Conservation (phyloP, 768 basidiomycete genomes). For the Lactifluus piperatus region DNA sequence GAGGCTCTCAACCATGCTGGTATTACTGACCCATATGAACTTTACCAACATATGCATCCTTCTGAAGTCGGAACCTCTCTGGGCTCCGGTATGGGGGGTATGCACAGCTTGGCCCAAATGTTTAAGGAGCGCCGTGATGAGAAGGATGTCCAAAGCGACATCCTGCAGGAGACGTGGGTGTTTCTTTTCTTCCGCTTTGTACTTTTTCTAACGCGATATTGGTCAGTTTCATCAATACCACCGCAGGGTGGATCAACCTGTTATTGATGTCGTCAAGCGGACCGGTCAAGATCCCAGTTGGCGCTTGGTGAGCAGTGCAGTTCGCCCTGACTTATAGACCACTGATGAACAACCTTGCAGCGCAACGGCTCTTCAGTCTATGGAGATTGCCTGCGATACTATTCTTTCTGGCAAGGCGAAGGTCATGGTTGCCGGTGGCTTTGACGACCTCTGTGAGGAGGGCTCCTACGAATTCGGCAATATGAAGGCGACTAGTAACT, state of each 20-base stretch:
- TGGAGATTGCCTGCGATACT: conserved; percentile 97
- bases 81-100: conserved; percentile 98
- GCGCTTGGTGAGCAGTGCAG: conserved; percentile 68
- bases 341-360: conserved; percentile 30
- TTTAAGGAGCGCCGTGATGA: conserved; percentile 99
- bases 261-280: conserved; percentile 92
- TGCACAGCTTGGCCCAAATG: conserved; percentile 87
- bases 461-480: conserved; percentile 99
- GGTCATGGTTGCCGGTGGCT: conserved; percentile 98
- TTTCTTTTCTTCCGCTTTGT: not conserved
- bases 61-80: conserved; percentile 91
- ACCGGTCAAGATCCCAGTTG: conserved; percentile 98
- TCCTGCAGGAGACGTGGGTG: conserved; percentile 93
- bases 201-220: not conserved
- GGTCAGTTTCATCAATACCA: conserved; percentile 93
- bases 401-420: conserved; percentile 95
- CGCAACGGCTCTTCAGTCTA: conserved; percentile 93
- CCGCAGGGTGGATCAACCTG: conserved; percentile 96
- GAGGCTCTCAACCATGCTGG: conserved; percentile 97
- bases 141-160: conserved; percentile 96
- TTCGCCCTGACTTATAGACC: conserved; percentile 1
- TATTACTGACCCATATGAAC: conserved; percentile 94
- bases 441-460: conserved; percentile 97
- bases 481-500: conserved; percentile 99
- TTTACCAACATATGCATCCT: conserved; percentile 95